Conservation (phyloP, 2,329 filamentous ascomycete species). For the Aspergillus awamori region DNA sequence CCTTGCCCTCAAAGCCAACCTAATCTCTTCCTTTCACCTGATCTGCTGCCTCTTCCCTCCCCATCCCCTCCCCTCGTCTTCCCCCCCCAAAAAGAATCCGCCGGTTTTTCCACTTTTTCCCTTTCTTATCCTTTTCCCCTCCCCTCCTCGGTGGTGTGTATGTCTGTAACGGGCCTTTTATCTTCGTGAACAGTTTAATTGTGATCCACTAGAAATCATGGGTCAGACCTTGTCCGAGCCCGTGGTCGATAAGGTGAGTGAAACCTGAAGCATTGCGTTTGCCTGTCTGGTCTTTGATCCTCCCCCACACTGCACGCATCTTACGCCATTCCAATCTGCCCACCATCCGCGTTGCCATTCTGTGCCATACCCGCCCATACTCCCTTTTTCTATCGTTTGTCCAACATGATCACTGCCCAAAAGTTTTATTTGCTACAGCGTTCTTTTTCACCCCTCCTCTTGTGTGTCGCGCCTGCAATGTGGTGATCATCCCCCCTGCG, state of each 20-base stretch:
- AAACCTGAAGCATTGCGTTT: constrained; percentile 18
- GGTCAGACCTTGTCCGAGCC: constrained; percentile 99
- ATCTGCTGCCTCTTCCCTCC: constrained; percentile 28
- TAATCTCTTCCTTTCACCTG: constrained; percentile 15
- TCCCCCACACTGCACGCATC: constrained; percentile 31
- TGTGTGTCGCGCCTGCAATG: constrained; percentile 6
- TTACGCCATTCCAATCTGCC: constrained; percentile 24
- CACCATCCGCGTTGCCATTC: constrained; percentile 9
- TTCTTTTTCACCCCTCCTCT: background rate
- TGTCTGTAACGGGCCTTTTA: constrained; percentile 17
- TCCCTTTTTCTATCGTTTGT: background rate
- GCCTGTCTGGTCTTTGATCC: constrained; percentile 30
- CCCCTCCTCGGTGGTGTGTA: constrained; percentile 11
- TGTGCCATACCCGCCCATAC: background rate
- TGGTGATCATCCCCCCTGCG: constrained; percentile 17
- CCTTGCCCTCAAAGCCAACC: constrained; percentile 22
- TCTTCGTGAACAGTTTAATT: constrained; percentile 21
- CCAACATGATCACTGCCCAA: background rate
- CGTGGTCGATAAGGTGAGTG: constrained; percentile 93
- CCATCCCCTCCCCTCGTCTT: constrained; percentile 20
- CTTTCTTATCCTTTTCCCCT: constrained; percentile 7
- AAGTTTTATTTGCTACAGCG: background rate
- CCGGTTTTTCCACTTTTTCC: background rate
- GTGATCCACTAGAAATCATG: constrained; percentile 62
- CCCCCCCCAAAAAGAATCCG: constrained; percentile 9